Base-by-base conservation (phyloP, 306 rosid species). In the Pueraria montana region DNA sequence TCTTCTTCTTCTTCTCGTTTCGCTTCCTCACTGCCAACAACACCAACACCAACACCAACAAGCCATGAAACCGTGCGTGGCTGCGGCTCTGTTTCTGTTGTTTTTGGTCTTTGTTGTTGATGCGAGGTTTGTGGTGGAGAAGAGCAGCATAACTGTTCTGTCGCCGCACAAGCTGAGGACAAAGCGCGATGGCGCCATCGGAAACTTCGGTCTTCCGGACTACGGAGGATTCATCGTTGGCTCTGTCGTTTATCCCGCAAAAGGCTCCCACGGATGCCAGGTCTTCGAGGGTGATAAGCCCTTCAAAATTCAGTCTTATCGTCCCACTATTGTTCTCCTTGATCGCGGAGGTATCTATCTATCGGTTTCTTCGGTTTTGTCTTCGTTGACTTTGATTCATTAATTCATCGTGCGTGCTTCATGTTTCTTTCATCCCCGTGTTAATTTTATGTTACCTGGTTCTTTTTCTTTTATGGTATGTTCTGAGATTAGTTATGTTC, bases 131-230 rank as follows among this genome's bases (percentile, higher is more conserved):
- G 92, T 93, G 78, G 99, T 96, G 72, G 99, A 96, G 91, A 94
- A 90, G 69, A 92, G 85, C 74, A 89, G 92, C 83, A 86, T 96
- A 26, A 65, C 84, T 0, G 89, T 96, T 64, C 76, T 96, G 0
- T 90, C 90, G n/a, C 99, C 99, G 0, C 50, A 55, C 17, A 69
- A 70, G 8, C 12, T 91, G 23, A 64, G 85, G 62, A 46, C 88
- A 0, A 92, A 89, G 74, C 92, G 48, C 4, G 94, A 92, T 23
- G 98, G 94, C 9, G 91, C 99, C 0, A 88, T 92, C 16, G 98
- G 87, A 5, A 96, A 96, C 89, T 96, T 96, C 38, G 99, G 99
- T n/a, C 56, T 94, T 56, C 99, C 99, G 0, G 91, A 93, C 61
- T 96, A 96, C 70, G 99, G 99, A 52, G 99, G 97, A 0, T 96